Percentiles rank a stretch among this genome's conserved stretches.
phyloP scores from a whole-genome alignment of 1,139 yeast genomes.

The Saccharomyces hybrid region DNA sequence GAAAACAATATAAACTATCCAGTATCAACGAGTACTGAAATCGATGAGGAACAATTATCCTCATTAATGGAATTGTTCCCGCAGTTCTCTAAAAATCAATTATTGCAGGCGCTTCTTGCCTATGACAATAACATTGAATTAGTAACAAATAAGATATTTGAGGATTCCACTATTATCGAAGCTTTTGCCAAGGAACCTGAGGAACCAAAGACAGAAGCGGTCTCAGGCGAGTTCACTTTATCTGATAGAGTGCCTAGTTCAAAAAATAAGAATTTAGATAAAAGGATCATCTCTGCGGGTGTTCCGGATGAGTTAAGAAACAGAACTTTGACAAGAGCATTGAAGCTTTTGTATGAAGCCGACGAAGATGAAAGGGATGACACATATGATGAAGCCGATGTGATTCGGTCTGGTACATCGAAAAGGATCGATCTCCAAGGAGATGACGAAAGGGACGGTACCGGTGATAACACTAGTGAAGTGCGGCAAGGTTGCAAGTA shows the following conservation, averaged over 20 bases:
- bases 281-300: slow-evolving; percentile 21
- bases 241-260: background rate
- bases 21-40: background rate
- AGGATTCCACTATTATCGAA: slow-evolving; percentile 33
- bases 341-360: slow-evolving; percentile 56
- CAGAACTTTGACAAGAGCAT: slow-evolving; percentile 55
- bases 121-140: slow-evolving; percentile 49
- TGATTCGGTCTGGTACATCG: slow-evolving; percentile 13
- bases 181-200: slow-evolving; percentile 13
- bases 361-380: slow-evolving; percentile 67
- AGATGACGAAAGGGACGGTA: slow-evolving; percentile 7
- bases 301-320: slow-evolving; percentile 44
- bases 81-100: slow-evolving; percentile 39
- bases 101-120: slow-evolving; percentile 41
- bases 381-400: slow-evolving; percentile 71
- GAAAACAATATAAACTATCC: background rate
- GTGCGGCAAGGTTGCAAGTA: slow-evolving; percentile 21
- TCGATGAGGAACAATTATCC: slow-evolving; percentile 36
- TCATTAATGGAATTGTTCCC: slow-evolving; percentile 56
- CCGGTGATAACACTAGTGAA: slow-evolving; percentile 8
- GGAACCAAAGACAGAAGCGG: slow-evolving; percentile 4
- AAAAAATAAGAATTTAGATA: slow-evolving; percentile 14
- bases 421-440: slow-evolving; percentile 8
- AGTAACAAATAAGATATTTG: slow-evolving; percentile 55
- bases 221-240: background rate